Conservation (phyloP, 2,329 filamentous ascomycete genomes). For the Beauveria asiatica region DNA sequence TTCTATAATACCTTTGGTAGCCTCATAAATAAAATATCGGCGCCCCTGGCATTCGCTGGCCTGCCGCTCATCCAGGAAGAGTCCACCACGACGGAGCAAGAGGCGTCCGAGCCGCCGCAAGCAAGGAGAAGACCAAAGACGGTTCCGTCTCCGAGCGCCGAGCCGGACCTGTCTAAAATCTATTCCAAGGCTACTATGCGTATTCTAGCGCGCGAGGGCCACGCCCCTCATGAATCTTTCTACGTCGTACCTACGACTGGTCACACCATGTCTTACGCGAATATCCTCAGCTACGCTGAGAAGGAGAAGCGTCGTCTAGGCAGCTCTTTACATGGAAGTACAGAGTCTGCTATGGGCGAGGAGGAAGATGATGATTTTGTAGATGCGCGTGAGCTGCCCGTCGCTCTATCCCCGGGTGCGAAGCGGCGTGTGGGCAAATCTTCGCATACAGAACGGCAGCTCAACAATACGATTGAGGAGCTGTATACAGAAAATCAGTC, state of each 20-base stretch:
- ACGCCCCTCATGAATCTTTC: conserved; percentile 66
- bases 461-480: conserved; percentile 73
- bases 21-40: conserved; percentile 80
- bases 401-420: conserved; percentile 33
- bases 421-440: conserved; percentile 33
- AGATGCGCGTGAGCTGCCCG: conserved; percentile 65
- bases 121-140: conserved; percentile 29
- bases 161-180: conserved; percentile 72
- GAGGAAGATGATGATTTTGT: conserved; percentile 80
- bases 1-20: conserved; percentile 92
- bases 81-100: conserved; percentile 18
- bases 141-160: conserved; percentile 28
- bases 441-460: conserved; percentile 32
- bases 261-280: conserved; percentile 87
- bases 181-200: conserved; percentile 80
- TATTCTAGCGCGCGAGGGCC: conserved; percentile 63
- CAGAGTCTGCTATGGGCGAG: conserved; percentile 38
- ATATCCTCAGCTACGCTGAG: conserved; percentile 65
- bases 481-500: conserved; percentile 80
- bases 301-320: conserved; percentile 56
- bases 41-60: conserved; percentile 85
- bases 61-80: conserved; percentile 63
- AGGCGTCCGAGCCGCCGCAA: conserved; percentile 30
- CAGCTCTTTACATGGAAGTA: conserved; percentile 40
- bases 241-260: conserved; percentile 91